Evolutionary conservation across 2,329 filamentous ascomycete species (phyloP).

Genomic region (Xylaria sp.): DNA sequence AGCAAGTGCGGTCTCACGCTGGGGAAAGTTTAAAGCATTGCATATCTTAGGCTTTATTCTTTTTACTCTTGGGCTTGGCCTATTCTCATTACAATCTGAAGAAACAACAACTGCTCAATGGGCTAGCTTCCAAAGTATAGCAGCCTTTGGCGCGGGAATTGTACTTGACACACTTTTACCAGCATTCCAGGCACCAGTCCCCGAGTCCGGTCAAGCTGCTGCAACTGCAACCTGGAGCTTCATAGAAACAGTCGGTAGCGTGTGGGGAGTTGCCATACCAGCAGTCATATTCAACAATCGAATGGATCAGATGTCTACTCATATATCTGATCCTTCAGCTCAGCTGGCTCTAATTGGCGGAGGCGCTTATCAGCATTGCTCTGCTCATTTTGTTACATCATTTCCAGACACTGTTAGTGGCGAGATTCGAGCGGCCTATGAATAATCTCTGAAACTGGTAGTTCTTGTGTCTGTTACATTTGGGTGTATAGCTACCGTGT

Average conservation of each 20-base stretch:
- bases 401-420: no score
- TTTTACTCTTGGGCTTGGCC: conserved; percentile 44
- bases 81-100: not conserved
- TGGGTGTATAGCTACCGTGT: no score
- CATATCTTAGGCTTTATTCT: conserved; percentile 47
- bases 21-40: conserved; percentile 43
- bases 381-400: no score
- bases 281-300: not conserved
- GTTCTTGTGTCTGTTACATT: no score
- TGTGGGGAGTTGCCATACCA: conserved; percentile 1
- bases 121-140: not conserved
- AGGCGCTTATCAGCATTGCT: no score
- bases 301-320: no score
- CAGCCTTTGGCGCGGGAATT: not conserved
- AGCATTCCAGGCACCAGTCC: not conserved
- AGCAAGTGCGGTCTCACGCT: conserved; percentile 12
- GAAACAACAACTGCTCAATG: not conserved
- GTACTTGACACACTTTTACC: not conserved
- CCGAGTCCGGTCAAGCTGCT: not conserved
- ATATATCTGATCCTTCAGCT: no score
- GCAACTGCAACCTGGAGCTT: not conserved
- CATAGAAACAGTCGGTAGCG: not conserved
- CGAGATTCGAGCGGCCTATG: no score
- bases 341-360: no score
- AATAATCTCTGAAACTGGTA: no score